Base-by-base conservation (phyloP, 1,139 yeast species). In the Hyphopichia khmerensis region DNA sequence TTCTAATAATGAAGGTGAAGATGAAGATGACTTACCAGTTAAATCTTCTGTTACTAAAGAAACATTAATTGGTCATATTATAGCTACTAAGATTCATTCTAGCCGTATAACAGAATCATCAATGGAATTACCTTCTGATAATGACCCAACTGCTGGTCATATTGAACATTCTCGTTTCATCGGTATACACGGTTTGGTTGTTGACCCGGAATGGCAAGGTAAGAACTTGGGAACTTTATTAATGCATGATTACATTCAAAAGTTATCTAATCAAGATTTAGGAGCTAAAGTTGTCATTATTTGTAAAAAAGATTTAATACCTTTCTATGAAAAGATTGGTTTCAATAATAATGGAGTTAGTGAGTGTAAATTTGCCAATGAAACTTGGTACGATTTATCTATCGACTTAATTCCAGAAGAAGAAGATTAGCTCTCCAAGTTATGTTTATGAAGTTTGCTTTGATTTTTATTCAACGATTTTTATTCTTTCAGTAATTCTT, bases 211-310 rank as follows among this genome's bases (percentile, higher is more conserved):
- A 35, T 88, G 83, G 78, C 89, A 85, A 60, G 87, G 90, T 44
- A 79, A 81, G 64, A 87, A 86, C 57, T 72, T 93, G 48, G 98
- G 96, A 9, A 82, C 96, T 14, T 71, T 89, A 48, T 67, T 93
- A 58, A 66, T 91, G 58, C 90, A 87, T 53, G 99, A 93, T 66
- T 93, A 88, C 65, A 79, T 91, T 49, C 97, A 93, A 64, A 88
- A 91, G 56, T 72, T 93, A 63, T 80, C 90, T 36, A 89, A 90
- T 60, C 95, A 89, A 59, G 89, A 84, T 53, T 82, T 89, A 50
- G 97, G 95, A 40, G 88, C 84, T 51, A 77, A 81, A 54, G 82
- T 93, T 42, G 79, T 84, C 4, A 72, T 93, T 37, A 77, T 91
- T 48, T 87, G 90, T 29, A 90, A 87, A 57, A 79, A 81, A 42